phyloP scores from a whole-genome alignment of 2,329 filamentous ascomycete genomes.

The Triangularia setosa region DNA sequence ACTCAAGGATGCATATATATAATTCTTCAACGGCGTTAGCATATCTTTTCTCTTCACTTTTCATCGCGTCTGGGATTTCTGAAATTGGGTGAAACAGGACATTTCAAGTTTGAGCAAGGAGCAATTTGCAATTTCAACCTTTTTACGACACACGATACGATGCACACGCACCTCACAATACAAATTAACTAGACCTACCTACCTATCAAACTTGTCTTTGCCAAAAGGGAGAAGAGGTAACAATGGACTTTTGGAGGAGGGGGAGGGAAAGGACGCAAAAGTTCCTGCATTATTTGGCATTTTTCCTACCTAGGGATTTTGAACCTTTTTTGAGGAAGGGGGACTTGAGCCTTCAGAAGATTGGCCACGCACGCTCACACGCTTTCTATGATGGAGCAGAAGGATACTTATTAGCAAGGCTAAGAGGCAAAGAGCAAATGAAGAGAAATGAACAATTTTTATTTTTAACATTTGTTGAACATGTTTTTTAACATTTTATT shows the following conservation, averaged over 20 bases:
- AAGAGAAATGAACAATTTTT: no score
- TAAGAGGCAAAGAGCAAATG: not conserved
- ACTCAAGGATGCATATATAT: not conserved
- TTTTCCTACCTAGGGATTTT: not conserved
- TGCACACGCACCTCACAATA: not conserved
- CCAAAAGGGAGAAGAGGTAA: not conserved
- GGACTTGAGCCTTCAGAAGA: no score
- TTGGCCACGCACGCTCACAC: not conserved
- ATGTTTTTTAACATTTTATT: no score
- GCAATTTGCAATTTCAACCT: not conserved
- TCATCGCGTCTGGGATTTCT: not conserved
- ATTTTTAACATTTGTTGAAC: no score
- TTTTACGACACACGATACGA: not conserved
- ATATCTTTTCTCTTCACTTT: not conserved
- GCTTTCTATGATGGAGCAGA: no score
- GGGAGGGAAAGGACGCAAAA: not conserved
- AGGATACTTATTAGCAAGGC: not conserved
- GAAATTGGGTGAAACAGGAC: not conserved
- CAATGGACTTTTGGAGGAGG: no score
- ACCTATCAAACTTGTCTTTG: not conserved
- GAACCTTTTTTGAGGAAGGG: not conserved
- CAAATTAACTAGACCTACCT: not conserved
- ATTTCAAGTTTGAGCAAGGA: not conserved
- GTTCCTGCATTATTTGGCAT: not conserved
- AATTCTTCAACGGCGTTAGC: not conserved